Conservation (phyloP, 371 early-diverging fungal species). For the Fennellomyces sp. region DNA sequence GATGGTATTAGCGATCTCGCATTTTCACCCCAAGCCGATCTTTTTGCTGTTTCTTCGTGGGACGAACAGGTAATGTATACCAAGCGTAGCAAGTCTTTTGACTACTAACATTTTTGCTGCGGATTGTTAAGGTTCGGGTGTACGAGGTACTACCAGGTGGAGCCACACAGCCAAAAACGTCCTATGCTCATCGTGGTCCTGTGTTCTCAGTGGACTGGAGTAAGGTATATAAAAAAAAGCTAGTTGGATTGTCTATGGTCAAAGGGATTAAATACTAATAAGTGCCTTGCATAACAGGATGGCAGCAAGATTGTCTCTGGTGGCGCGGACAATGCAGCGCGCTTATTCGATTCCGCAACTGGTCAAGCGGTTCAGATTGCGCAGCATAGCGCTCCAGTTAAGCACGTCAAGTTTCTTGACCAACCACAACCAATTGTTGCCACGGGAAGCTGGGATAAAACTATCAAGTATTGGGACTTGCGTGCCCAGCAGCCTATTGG, state of each 20-base stretch:
- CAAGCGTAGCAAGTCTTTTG: no score
- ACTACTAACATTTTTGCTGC: no score
- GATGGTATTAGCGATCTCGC: slow-evolving; percentile 81
- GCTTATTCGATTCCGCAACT: slow-evolving; percentile 78
- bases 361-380: slow-evolving; percentile 81
- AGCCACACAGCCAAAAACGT: slow-evolving; percentile 73
- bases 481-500: slow-evolving; percentile 70
- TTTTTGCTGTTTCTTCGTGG: slow-evolving; percentile 89
- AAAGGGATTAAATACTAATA: no score
- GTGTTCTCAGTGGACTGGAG: slow-evolving; percentile 86
- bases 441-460: slow-evolving; percentile 96
- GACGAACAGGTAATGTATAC: slow-evolving; percentile 84
- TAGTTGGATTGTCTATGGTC: no score
- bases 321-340: slow-evolving; percentile 85
- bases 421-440: slow-evolving; percentile 69
- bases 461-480: slow-evolving; percentile 88
- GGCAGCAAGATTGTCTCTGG: slow-evolving; percentile 86
- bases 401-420: slow-evolving; percentile 74
- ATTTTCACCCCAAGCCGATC: slow-evolving; percentile 83
- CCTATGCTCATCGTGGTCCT: slow-evolving; percentile 85
- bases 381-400: slow-evolving; percentile 83
- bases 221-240: no score
- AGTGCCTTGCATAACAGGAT: no score
- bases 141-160: slow-evolving; percentile 84
- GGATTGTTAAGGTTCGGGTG: slow-evolving; percentile 90